Conservation (phyloP, 495 filamentous ascomycete genomes). For the Lophiotrema nucula region DNA sequence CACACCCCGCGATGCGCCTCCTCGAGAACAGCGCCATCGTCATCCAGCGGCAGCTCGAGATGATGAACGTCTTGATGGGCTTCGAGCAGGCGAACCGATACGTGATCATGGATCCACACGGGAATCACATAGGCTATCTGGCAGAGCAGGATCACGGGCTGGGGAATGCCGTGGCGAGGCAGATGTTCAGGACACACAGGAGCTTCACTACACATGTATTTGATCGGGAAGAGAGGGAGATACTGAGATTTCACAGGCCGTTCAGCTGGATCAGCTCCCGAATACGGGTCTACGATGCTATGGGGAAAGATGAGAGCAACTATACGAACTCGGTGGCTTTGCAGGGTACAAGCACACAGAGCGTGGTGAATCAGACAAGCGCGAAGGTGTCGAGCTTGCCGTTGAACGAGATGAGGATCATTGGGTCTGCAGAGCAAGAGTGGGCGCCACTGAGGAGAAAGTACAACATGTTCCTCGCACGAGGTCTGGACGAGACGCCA, state of each 20-base stretch:
- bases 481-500: constrained; percentile 26
- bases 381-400: constrained; percentile 52
- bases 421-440: constrained; percentile 67
- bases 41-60: constrained; percentile 64
- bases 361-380: constrained; percentile 46
- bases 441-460: constrained; percentile 67
- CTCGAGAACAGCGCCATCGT: constrained; percentile 64
- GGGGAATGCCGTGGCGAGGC: constrained; percentile 56
- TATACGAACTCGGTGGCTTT: constrained; percentile 45
- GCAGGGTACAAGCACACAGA: constrained; percentile 45
- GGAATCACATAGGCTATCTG: constrained; percentile 67
- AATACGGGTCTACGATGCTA: constrained; percentile 63
- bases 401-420: constrained; percentile 59
- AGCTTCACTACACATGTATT: constrained; percentile 72
- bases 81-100: constrained; percentile 75
- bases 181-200: constrained; percentile 64
- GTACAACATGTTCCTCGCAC: constrained; percentile 64
- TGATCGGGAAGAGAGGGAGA: constrained; percentile 62
- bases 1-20: constrained; percentile 59
- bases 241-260: constrained; percentile 67
- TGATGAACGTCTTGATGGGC: constrained; percentile 70
- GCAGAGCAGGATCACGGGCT: constrained; percentile 66
- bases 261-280: constrained; percentile 66
- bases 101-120: constrained; percentile 68
- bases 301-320: constrained; percentile 40